Evolutionary conservation across 352 stramenopile species (phyloP), one percentile per base, ranked within the genome.

Genomic region (Thraustochytrium striatum): DNA sequence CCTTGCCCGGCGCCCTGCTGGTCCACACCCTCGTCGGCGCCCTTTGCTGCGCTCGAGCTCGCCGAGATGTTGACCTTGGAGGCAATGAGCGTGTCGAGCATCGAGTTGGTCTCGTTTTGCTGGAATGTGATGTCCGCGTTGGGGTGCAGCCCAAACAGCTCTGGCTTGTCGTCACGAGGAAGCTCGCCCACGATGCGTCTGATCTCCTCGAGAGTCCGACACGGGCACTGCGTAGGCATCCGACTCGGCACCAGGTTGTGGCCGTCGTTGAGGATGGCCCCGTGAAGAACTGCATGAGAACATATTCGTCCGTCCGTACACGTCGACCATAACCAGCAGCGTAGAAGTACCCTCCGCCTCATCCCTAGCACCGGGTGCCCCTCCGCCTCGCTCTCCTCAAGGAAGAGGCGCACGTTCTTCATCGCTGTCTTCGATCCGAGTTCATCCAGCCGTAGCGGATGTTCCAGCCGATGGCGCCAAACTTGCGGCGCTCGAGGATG

Each of bases 401-500:
- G 85, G 82, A 97, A 97, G 69, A 96, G 82, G 19, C 91, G 87
- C 28, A 96, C 87, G 52, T 62, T 82, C 82, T 92, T 93, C 89
- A 95, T 95, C 21, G 89, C 92, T 33, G 92, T 95, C 82, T 97
- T 97, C 2, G 97, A 79, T 98, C 93, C 59, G 88, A 94, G 69
- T 97, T 97, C 91, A 97, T 98, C 92, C 93, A 97, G 43, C 94
- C 93, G 81, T 97, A 97, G 1, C 91, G 91, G 65, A 97, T 97
- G 72, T 97, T 97, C 93, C 93, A 97, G 3, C 93, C 93, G 1
- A 97, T 90, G 1, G 93, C 91, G 28, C 93, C 93, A 73, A 97
- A 97, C 65, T 97, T 97, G 11, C 92, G 88, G 1, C 93, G 87
- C 72, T 97, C 93, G 2, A 97, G 84, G 72, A 94, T 97, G 38